These are phyloP conservation scores for Aspergillus bridgeri DNA, from an alignment of 495 filamentous ascomycete genomes.

Conservation along the genomic window DNA sequence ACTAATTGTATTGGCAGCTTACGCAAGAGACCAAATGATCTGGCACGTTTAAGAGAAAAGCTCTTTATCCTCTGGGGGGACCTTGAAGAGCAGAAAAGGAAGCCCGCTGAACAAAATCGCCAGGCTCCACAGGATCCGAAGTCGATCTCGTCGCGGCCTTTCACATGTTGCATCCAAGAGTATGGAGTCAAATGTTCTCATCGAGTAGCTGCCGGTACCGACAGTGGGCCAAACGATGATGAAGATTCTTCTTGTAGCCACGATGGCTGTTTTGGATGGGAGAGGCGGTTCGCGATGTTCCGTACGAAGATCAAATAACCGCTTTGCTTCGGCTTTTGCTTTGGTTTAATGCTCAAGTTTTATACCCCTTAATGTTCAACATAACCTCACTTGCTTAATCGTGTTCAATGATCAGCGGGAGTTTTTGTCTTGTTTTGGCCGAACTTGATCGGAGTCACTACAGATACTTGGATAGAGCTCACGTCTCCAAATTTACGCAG, in stretches of 20 bases:
- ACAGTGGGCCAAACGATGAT: not conserved
- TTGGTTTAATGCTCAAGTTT: not conserved
- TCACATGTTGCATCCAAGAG: constrained; percentile 48
- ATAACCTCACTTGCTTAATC: not conserved
- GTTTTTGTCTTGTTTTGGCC: not conserved
- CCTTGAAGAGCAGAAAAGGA: constrained; percentile 64
- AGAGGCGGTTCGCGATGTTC: constrained; percentile 49
- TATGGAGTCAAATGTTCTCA: constrained; percentile 47
- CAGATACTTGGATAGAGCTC: too few species aligned
- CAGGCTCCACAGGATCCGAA: constrained; percentile 8
- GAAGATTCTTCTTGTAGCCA: constrained; percentile 21
- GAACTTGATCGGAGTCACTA: too few species aligned
- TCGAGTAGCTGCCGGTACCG: constrained; percentile 17
- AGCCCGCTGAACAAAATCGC: constrained; percentile 8
- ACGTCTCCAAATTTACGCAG: too few species aligned
- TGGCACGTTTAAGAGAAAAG: constrained; percentile 60
- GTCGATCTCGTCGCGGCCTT: constrained; percentile 25
- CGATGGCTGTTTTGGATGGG: constrained; percentile 44
- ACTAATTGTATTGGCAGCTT: constrained; percentile 45
- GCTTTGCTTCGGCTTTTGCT: constrained; percentile 1
- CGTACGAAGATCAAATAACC: constrained; percentile 41
- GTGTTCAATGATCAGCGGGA: not conserved
- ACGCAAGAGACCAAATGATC: constrained; percentile 36
- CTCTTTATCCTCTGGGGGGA: constrained; percentile 85
- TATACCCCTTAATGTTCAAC: not conserved